Evolutionary conservation across 306 rosid genomes (phyloP).

Genomic region (Pyrus communis): DNA sequence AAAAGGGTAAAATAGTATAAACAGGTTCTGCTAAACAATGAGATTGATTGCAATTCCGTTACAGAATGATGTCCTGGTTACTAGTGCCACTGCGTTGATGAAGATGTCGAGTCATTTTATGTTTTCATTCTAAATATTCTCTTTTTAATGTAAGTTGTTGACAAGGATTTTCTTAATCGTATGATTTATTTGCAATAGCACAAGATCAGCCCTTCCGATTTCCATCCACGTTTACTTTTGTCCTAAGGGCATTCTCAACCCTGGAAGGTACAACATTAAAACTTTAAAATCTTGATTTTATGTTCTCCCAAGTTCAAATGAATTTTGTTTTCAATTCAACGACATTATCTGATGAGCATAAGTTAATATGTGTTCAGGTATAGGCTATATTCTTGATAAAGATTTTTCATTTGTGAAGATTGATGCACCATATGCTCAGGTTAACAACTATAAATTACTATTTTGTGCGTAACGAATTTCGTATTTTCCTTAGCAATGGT

Average conservation of each 20-base stretch:
- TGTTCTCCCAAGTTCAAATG: not conserved
- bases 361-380: slow-evolving; percentile 33
- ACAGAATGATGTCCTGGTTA: not conserved
- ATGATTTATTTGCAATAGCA: slow-evolving; percentile 87
- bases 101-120: not conserved
- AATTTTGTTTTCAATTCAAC: not conserved
- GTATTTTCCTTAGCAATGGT: not conserved
- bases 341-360: not conserved
- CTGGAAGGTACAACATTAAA: slow-evolving; percentile 49
- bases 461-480: not conserved
- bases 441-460: slow-evolving; percentile 9
- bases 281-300: not conserved
- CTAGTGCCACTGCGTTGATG: not conserved
- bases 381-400: slow-evolving; percentile 74
- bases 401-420: slow-evolving; percentile 85
- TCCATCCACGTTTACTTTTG: slow-evolving; percentile 88
- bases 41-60: not conserved
- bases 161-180: slow-evolving; percentile 11
- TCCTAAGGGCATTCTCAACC: slow-evolving; percentile 82
- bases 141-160: not conserved
- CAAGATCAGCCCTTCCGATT: slow-evolving; percentile 89
- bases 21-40: not conserved
- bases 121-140: not conserved
- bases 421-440: slow-evolving; percentile 98
- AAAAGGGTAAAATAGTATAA: not conserved